Base-by-base conservation (phyloP, 345 rosid genomes). In the Eutrema heterophyllum region DNA sequence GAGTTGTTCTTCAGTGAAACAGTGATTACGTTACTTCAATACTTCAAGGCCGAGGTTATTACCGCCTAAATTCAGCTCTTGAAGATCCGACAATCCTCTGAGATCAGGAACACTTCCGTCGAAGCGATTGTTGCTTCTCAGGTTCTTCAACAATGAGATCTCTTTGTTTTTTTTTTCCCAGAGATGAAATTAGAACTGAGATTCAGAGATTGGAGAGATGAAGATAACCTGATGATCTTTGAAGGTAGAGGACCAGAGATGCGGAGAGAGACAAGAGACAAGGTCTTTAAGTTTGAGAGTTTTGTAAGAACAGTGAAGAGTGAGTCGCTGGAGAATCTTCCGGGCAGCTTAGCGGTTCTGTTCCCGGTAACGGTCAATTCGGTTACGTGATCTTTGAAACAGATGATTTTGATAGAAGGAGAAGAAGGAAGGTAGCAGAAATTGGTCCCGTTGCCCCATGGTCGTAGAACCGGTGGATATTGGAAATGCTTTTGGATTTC, bases 201-300 rank as follows among this genome's bases (percentile, higher is more conserved):
- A 76, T 93, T 87, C 18, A 93, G 80, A 41, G 79, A 75, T 62
- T 79, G 70, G 13, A 93, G 93, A 57, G 78, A 65, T 9, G 89
- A 72, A 72, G 77, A 56, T 45, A 93, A 67, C 71, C 96, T 86
- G 35, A 14, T 67, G 73, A 93, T 77, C 69, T 85, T 87, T 14
- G 82, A 21, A 64, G 98, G 90, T 4, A 93, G 83, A 7, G 83
- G 86, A 70, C 98, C 98, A 88, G 96, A 85, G 68, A 93, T 71
- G 4, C 95, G 97, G 9, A 90, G 71, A 12, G 93, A 88, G 41
- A 90, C 87, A 5, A 93, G 84, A 4, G 93, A 86, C 51, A 93
- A 36, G 4, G 74, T 76, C 81, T 79, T 81, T 81, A 93, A 80
- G 46, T 43, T 70, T 12, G 93, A 82, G 73, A 93, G 86, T 84